phyloP scores from a whole-genome alignment of 352 stramenopile species.

The Globisporangium rhizosaccharum region DNA sequence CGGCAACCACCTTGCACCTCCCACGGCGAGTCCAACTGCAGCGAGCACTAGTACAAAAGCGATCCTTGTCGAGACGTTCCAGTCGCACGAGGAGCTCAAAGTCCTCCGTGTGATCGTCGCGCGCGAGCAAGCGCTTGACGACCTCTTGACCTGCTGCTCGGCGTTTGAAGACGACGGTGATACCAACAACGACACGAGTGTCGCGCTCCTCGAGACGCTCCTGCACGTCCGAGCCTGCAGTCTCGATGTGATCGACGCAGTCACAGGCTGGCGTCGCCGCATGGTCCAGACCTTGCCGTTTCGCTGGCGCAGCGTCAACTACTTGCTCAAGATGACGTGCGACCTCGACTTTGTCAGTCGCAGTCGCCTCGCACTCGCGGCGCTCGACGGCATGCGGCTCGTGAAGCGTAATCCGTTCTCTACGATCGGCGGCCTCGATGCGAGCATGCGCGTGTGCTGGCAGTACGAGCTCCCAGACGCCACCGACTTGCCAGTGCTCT shows the following conservation, averaged over 20 bases:
- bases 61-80: slow-evolving; percentile 46
- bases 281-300: slow-evolving; percentile 63
- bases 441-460: slow-evolving; percentile 53
- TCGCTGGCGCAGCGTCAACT: slow-evolving; percentile 56
- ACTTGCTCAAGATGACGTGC: slow-evolving; percentile 57
- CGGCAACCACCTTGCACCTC: background rate
- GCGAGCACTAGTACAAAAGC: slow-evolving; percentile 16
- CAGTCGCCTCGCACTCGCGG: slow-evolving; percentile 40
- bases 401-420: slow-evolving; percentile 62
- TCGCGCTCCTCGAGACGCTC: slow-evolving; percentile 44
- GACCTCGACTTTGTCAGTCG: slow-evolving; percentile 75
- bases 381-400: slow-evolving; percentile 55
- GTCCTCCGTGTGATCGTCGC: slow-evolving; percentile 63
- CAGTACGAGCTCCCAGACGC: slow-evolving; percentile 46
- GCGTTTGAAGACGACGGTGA: slow-evolving; percentile 37
- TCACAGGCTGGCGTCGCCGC: slow-evolving; percentile 52
- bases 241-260: slow-evolving; percentile 44
- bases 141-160: slow-evolving; percentile 41
- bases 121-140: slow-evolving; percentile 49
- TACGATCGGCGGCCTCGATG: slow-evolving; percentile 61
- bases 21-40: background rate
- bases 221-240: slow-evolving; percentile 42
- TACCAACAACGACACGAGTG: background rate
- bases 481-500: slow-evolving; percentile 44
- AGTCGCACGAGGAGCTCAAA: slow-evolving; percentile 56